Base-by-base conservation (phyloP, 345 rosid genomes). In the Eucalyptus melliodora region DNA sequence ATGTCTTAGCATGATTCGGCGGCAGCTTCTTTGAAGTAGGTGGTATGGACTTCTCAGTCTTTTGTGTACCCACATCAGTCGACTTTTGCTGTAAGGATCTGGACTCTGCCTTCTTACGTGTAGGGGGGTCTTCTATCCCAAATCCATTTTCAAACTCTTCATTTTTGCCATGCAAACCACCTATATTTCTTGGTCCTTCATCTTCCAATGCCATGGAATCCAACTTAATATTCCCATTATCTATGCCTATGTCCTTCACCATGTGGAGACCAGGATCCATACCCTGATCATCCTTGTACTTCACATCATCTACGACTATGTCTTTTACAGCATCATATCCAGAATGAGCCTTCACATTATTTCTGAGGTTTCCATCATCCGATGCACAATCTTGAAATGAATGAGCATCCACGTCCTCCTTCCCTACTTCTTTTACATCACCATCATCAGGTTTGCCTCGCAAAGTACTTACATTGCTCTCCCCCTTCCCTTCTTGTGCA, bases 221-320 rank as follows among this genome's bases (percentile, higher is more conserved):
- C 21, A 90, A 90, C 92, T 92, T 94, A 26, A 88, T 50, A 83
- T 92, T 93, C 88, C 97, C 97, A 93, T 96, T 93, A 94, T 98
- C 99, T 88, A 98, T 92, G 53, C 92, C 90, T 90, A 98, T 98
- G 93, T 98, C 99, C 93, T 97, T 98, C 85, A 77, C 85, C 47
- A 21, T 40, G 44, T 77, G 85, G 47, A 77, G 30, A 93, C 95
- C 99, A 24, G 94, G 88, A 92, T 93, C 96, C 89, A 88, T 94
- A 88, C 90, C 93, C 87, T 93, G 93, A 88, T 94, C 93, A 30
- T 95, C 90, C 87, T 91, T 93, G 92, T 96, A 97, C 91, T 94
- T 96, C 89, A 96, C 99, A 95, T 96, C 99, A 94, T 96, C 99
- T 82, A 98, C 96, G 67, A 95, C 94, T 87, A 98, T 98, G 92